phyloP scores from a whole-genome alignment of 108 stramenopile species.

The Pseudonitzschia multistriata region DNA sequence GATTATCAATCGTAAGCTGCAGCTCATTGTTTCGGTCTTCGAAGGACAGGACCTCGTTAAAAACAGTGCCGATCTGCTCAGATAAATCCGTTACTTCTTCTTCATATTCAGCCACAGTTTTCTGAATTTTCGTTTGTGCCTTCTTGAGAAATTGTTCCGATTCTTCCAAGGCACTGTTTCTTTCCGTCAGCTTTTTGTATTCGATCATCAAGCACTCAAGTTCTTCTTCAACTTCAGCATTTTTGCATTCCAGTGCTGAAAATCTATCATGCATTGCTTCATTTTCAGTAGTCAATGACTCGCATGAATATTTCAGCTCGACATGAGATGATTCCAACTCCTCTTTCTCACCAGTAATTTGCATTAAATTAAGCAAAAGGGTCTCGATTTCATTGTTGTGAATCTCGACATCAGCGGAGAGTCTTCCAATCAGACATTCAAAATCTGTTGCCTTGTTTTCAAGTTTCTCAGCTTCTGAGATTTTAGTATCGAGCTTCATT shows the following conservation, averaged over 20 bases:
- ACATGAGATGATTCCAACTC: constrained; percentile 4
- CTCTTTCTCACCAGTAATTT: constrained; percentile 7
- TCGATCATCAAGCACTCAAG: constrained; percentile 5
- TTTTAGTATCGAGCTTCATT: not conserved
- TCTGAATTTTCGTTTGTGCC: not conserved
- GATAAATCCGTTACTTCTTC: constrained; percentile 7
- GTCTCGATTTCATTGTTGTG: constrained; percentile 13
- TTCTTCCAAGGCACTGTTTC: constrained; percentile 1
- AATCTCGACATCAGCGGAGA: not conserved
- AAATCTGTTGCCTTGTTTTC: constrained; percentile 14
- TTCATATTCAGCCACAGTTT: constrained; percentile 1
- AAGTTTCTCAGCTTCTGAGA: not conserved
- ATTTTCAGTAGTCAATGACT: not conserved
- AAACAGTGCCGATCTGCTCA: constrained; percentile 8
- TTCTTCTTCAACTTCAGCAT: not conserved
- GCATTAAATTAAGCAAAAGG: not conserved
- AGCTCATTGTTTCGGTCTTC: constrained; percentile 5
- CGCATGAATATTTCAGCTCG: constrained; percentile 6
- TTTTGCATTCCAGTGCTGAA: not conserved
- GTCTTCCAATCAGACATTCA: not conserved
- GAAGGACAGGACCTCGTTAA: constrained; percentile 1
- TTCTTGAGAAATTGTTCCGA: not conserved
- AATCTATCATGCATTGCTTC: not conserved
- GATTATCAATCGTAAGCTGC: not conserved
- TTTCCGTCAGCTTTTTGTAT: not conserved